These are phyloP conservation scores for Microascus cirrosus DNA, from an alignment of 2,329 filamentous ascomycete genomes.

Conservation along the genomic window DNA sequence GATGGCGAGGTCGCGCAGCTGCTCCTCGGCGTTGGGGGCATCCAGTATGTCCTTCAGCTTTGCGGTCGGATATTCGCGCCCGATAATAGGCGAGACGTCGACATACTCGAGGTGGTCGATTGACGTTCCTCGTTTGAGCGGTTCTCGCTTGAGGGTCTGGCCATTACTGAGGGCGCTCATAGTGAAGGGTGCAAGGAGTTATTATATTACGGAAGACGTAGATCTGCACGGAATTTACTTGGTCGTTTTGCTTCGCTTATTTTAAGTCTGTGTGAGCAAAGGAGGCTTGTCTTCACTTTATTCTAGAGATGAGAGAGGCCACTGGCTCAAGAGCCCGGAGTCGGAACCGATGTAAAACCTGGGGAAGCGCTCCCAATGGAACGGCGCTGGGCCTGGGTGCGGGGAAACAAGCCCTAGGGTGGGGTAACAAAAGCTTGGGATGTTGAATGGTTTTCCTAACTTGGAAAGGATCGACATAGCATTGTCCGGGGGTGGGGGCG, in stretches of 20 bases:
- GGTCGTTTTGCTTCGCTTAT: not conserved
- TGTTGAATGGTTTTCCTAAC: not conserved
- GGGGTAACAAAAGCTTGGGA: not conserved
- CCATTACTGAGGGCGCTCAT: conserved; percentile 2
- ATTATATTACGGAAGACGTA: not conserved
- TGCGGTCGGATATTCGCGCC: conserved; percentile 37
- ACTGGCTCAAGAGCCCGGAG: not conserved
- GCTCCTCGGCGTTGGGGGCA: conserved; percentile 23
- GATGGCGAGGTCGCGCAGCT: conserved; percentile 42
- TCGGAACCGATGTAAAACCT: not conserved
- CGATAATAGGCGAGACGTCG: conserved; percentile 43
- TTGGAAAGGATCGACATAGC: not conserved
- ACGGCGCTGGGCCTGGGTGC: too few relatives aligned
- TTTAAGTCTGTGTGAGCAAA: not conserved
- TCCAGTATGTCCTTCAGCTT: conserved; percentile 27
- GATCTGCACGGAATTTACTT: not conserved
- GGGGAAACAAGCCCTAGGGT: not conserved
- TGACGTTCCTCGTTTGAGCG: conserved; percentile 22
- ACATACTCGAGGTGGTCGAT: conserved; percentile 31
- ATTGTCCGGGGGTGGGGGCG: not conserved
- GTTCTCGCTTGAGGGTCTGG: conserved; percentile 6
- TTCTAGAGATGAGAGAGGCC: not conserved
- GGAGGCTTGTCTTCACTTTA: not conserved
- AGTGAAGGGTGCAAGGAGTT: not conserved
- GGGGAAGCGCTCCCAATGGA: not conserved